Evolutionary conservation across 371 early-diverging fungal species (phyloP).

Genomic region (Mortierella sp.): DNA sequence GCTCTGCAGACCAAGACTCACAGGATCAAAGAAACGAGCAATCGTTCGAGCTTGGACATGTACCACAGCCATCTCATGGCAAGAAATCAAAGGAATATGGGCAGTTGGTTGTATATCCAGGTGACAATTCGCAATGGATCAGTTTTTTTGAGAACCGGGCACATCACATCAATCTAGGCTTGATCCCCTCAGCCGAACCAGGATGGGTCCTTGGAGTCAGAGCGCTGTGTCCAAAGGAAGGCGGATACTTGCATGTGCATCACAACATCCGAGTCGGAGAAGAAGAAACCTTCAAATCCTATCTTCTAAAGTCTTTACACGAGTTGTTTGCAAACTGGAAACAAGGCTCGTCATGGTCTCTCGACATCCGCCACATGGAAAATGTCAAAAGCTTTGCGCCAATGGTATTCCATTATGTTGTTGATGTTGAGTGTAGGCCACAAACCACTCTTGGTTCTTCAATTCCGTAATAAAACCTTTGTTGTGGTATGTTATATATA

Average conservation of each 20-base stretch:
- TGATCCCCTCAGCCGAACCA: conserved; percentile 58
- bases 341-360: conserved; percentile 19
- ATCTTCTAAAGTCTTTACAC: conserved; percentile 20
- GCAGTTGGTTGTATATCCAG: conserved; percentile 48
- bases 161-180: conserved; percentile 60
- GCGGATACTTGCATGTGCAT: conserved; percentile 60
- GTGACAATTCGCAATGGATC: conserved; percentile 57
- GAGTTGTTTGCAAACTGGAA: conserved; percentile 39
- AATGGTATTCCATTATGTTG: conserved; percentile 57
- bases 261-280: conserved; percentile 50
- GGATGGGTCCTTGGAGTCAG: conserved; percentile 59
- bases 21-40: background rate
- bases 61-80: background rate
- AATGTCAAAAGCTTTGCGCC: conserved; percentile 61
- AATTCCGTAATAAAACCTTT: background rate
- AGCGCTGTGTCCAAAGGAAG: conserved; percentile 52
- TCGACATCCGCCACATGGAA: conserved; percentile 52
- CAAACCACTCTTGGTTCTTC: background rate
- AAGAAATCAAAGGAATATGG: conserved; percentile 28
- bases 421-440: conserved; percentile 56
- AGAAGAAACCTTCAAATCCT: conserved; percentile 28
- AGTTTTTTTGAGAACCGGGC: conserved; percentile 49
- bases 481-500: background rate
- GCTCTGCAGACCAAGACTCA: background rate
- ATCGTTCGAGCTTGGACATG: background rate